phyloP scores from a whole-genome alignment of 352 stramenopile species.

The Phytopythium chamaehyphon region DNA sequence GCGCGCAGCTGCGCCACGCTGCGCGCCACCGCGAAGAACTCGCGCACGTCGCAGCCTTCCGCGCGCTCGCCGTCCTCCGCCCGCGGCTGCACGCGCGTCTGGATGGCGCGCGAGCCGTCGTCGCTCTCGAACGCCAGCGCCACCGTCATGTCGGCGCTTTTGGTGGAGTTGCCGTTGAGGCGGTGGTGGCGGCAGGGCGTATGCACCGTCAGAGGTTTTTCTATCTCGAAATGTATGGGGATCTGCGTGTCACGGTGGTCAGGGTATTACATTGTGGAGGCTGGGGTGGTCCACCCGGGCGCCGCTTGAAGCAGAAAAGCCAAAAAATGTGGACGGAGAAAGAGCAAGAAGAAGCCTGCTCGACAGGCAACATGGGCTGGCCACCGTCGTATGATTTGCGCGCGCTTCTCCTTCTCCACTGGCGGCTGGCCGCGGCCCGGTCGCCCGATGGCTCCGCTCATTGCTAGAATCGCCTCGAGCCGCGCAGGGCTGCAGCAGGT shows the following conservation, averaged over 20 bases:
- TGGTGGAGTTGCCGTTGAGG: no score
- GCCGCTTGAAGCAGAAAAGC: not conserved
- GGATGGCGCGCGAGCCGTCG: constrained; percentile 73
- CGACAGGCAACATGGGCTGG: not conserved
- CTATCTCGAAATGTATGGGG: no score
- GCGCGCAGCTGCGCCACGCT: constrained; percentile 55
- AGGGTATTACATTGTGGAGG: no score
- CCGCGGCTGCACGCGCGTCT: constrained; percentile 56
- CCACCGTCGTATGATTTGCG: not conserved
- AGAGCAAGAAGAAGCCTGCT: constrained; percentile 7
- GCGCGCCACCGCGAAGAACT: constrained; percentile 65
- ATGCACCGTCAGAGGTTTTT: no score
- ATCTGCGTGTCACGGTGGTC: no score
- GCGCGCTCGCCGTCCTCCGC: constrained; percentile 50
- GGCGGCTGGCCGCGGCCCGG: not conserved
- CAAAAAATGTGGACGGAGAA: constrained; percentile 3
- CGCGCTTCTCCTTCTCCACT: constrained; percentile 1
- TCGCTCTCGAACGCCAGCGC: constrained; percentile 77
- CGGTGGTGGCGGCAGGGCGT: no score
- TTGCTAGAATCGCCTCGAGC: not conserved
- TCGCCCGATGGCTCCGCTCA: not conserved
- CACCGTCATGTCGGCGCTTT: constrained; percentile 63
- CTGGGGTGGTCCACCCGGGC: no score
- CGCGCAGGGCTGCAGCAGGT: not conserved
- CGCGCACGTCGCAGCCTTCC: constrained; percentile 26